Evolutionary conservation across 495 filamentous ascomycete species (phyloP), one percentile per base, ranked within the genome.

Genomic region (Bacidia gigantensis): DNA sequence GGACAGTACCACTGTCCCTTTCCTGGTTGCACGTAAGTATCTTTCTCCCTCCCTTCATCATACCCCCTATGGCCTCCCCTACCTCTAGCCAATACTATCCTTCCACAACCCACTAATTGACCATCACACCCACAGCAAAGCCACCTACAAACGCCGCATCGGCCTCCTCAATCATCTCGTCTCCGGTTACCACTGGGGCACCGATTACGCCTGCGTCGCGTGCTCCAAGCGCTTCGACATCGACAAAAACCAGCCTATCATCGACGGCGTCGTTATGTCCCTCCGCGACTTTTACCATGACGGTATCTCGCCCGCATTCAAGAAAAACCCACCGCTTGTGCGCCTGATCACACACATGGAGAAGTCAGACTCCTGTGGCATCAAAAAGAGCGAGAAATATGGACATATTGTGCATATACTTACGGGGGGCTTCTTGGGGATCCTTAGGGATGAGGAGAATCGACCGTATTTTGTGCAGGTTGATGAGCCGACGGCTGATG

Each of bases 311-410:
- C 39, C 49, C 26, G 7, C 29, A 78, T 76, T 68, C 61, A 65
- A 9, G 66, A 60, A 3, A 63, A 59, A 35, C 14, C 47, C 26
- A 21, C 47, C 47, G n/a, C 24, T 50, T 2, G 47, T 50, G 3
- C 12, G 47, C 12, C 18, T 79, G 0, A 58, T 77, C 22, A 60
- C 66, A 0, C 78, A 81, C 49, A 70, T 69, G 57, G 78, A 81
- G 61, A 52, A 65, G 49, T 20, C 56, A 55, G 10, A 66, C 64
- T n/a, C n/a, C 17, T 81, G 77, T 63, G 52, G 61, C 3, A 62
- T 79, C 22, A 64, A 62, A 41, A 60, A 66, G 0, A 58, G 53
- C 11, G 48, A 56, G 1, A 47, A 60, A 1, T 77, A 66, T 46
- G 60, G 57, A 0, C 61, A 73, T 56, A 57, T 71, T 5, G 55